Evolutionary conservation across 2,329 filamentous ascomycete species (phyloP), one percentile per base, ranked within the genome.

Genomic region (Ophiocordyceps camponoti-saundersi): DNA sequence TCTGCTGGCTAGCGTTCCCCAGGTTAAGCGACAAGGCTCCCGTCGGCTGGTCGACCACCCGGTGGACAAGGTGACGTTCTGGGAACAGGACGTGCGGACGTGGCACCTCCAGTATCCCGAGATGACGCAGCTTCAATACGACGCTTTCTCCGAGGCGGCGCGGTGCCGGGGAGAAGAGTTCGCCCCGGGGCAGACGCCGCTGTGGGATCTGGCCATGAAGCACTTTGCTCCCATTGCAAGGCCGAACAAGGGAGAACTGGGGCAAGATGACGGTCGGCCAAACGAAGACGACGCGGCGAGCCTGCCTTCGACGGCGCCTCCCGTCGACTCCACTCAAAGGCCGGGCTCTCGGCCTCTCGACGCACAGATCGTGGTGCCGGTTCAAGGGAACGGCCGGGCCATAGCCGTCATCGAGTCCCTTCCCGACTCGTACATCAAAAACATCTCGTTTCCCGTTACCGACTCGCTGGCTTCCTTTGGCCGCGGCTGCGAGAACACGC

Each of bases 401-500:
- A 69, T 87, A 2, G 87, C 83, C 8, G 75, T 77, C 47, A 65
- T 95, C 15, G 73, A 76, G 15, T 80, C 81, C 0, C 71, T 80
- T 0, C 56, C 72, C 0, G 77, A 77, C 15, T 95, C 88, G 0
- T 71, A 77, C 49, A 68, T 84, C 7, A 65, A 72, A 1, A 72
- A 71, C 21, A 71, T 85, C 22, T 75, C 72, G 0, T 69, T 93
- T 30, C 72, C 73, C 32, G 67, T 95, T 15, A 77, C 77, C 12
- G 72, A 77, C 40, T 77, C 79, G 3, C 64, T 85, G 53, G 78
- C 81, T 0, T 82, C 80, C 0, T 96, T 87, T 79, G 90, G 90
- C 29, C 79, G 90, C 23, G 75, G 76, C 0, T 67, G 64, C 1
- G 68, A 72, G 20, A 89, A 87, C 55, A 90, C 82, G 0, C 64